Evolutionary conservation across 2,329 filamentous ascomycete species (phyloP), one percentile per base, ranked within the genome.

Genomic region (Aureobasidium sp.): DNA sequence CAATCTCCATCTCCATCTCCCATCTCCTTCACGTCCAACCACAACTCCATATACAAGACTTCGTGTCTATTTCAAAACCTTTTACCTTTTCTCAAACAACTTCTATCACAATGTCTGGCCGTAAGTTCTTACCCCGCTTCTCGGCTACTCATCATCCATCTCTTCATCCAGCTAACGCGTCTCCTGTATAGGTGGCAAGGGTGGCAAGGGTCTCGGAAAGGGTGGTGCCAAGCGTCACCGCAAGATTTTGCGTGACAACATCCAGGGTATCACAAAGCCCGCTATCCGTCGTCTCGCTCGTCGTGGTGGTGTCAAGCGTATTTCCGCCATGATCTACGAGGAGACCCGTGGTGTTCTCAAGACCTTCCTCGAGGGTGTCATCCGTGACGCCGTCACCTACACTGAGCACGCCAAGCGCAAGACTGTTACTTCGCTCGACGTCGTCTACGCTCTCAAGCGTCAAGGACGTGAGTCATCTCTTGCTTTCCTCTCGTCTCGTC

Each of bases 241-340:
- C 70, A 96, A 96, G 88, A 96, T 96, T 80, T 83, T 96, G 75
- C 89, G 90, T 77, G 90, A 95, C 86, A 96, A 95, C 87, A 96
- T 96, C 71, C 90, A 96, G 80, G 90, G 90, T 78, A 96, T 96
- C 72, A 96, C 90, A 70, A 96, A 96, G 87, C 90, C 90, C 67
- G 90, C 90, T 68, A 96, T 96, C 77, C 86, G 90, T 69, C 90
- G 90, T 94, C 90, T 96, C 73, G 90, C 90, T 62, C 90, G 90
- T 78, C 90, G 90, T 93, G 90, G 90, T 76, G 90, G 90, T 90
- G 90, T 96, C 82, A 96, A 96, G 88, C 90, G 90, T 95, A 96
- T 96, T 70, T 95, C 90, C 68, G 90, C 90, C 72, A 94, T 87
- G 85, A 88, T 88, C 77, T 88, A 88, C 78, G 85, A 87, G 71